Conservation (phyloP, 2,329 filamentous ascomycete genomes). For the Chaetomium strumarium region DNA sequence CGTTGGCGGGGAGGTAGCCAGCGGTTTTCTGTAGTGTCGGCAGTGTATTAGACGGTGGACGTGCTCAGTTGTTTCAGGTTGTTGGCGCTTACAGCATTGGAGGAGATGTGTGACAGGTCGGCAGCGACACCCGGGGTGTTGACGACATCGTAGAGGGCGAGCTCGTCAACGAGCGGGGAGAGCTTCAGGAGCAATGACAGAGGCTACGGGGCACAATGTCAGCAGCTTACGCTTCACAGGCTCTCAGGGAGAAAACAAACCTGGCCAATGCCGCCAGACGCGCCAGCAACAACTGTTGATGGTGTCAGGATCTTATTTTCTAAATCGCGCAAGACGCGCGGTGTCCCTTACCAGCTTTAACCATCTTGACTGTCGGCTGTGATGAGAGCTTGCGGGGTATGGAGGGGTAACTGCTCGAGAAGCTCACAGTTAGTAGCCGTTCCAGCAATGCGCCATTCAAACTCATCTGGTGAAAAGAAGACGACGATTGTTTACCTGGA, state of each 20-base stretch:
- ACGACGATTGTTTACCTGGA: not conserved
- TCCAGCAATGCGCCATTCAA: not conserved
- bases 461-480: not conserved
- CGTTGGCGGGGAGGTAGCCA: constrained; percentile 80
- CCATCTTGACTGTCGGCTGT: constrained; percentile 29
- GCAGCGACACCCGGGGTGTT: constrained; percentile 95
- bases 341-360: constrained; percentile 33
- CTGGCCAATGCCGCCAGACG: constrained; percentile 97
- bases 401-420: constrained; percentile 3
- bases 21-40: constrained; percentile 63
- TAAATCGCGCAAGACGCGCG: constrained; percentile 4
- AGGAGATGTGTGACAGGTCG: constrained; percentile 96
- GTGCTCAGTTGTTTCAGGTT: not conserved
- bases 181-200: constrained; percentile 95
- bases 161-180: constrained; percentile 80
- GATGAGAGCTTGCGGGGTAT: constrained; percentile 6
- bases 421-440: constrained; percentile 8
- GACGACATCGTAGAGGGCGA: constrained; percentile 98
- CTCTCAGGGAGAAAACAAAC: constrained; percentile 41
- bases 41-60: not conserved
- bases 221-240: constrained; percentile 7
- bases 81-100: constrained; percentile 57
- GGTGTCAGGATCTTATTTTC: constrained; percentile 16
- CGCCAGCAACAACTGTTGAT: constrained; percentile 73
- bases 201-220: constrained; percentile 52